Conservation (phyloP, 176 grass and related monocot genomes). For the Aegilops bicornis region DNA sequence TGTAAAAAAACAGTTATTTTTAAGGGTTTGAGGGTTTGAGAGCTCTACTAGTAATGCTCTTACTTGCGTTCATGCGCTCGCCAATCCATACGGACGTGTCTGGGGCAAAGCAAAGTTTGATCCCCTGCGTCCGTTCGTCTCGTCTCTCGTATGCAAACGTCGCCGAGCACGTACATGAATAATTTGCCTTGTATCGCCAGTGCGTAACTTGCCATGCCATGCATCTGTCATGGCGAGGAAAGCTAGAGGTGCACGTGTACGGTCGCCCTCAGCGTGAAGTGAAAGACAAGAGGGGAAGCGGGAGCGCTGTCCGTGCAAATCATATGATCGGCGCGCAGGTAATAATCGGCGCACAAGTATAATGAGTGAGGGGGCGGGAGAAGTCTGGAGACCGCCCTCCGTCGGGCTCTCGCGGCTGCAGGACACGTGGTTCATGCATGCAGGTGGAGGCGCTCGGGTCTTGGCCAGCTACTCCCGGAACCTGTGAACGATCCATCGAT, state of each 20-base stretch:
- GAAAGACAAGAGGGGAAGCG: not conserved
- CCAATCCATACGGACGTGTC: too few species aligned
- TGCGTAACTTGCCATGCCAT: not conserved
- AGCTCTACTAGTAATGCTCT: too few species aligned
- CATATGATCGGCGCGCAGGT: too few species aligned
- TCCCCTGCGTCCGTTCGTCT: not conserved
- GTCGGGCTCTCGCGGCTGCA: not conserved
- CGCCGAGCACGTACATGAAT: too few species aligned
- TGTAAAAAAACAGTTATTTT: too few species aligned
- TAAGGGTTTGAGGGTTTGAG: too few species aligned
- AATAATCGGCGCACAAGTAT: too few species aligned
- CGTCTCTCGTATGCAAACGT: not conserved
- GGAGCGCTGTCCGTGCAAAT: too few species aligned
- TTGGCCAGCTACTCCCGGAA: slow-evolving; percentile 37
- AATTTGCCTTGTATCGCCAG: not conserved
- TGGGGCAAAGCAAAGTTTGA: too few species aligned
- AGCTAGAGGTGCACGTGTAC: not conserved
- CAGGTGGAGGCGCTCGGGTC: slow-evolving; percentile 10
- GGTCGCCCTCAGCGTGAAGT: not conserved
- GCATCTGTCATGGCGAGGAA: too few species aligned
- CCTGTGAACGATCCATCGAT: not conserved
- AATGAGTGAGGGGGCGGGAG: not conserved
- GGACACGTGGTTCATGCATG: slow-evolving; percentile 13
- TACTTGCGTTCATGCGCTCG: too few species aligned
- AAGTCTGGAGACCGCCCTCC: not conserved